phyloP scores from a whole-genome alignment of 2,329 filamentous ascomycete genomes.

The Alternaria brassicicola region DNA sequence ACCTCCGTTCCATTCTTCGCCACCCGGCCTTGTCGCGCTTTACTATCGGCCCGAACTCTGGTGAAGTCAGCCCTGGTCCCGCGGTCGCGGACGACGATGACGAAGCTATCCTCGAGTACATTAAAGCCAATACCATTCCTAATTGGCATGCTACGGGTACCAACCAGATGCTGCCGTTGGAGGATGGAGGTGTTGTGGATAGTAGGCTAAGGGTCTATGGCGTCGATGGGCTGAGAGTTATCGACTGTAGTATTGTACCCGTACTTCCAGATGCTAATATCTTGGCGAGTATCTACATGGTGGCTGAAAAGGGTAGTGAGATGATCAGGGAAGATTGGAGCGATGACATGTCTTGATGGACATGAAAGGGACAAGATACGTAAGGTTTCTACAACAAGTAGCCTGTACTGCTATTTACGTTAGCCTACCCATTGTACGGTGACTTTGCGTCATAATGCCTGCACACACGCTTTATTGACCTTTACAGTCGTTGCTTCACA shows the following conservation, averaged over 20 bases:
- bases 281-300: conserved; percentile 30
- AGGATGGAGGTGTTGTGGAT: conserved; percentile 43
- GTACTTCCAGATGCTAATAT: conserved; percentile 32
- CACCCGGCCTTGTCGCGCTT: conserved; percentile 22
- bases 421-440: background rate
- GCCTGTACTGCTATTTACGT: background rate
- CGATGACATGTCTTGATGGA: conserved; percentile 7
- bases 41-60: conserved; percentile 28
- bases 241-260: conserved; percentile 43
- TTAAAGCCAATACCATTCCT: conserved; percentile 31
- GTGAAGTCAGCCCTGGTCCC: conserved; percentile 40
- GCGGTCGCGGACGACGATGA: conserved; percentile 33
- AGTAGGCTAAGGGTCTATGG: conserved; percentile 40
- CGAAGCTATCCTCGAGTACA: conserved; percentile 35
- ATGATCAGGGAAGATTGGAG: conserved; percentile 33
- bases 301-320: conserved; percentile 37
- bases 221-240: conserved; percentile 37
- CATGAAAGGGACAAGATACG: background rate
- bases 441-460: too few species aligned
- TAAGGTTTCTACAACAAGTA: background rate
- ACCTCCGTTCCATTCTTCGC: conserved; percentile 39
- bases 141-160: conserved; percentile 46
- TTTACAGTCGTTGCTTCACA: background rate
- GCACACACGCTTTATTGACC: background rate
- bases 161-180: conserved; percentile 38